phyloP scores from a whole-genome alignment of 257 asterid genomes.

The Catharanthus roseus region DNA sequence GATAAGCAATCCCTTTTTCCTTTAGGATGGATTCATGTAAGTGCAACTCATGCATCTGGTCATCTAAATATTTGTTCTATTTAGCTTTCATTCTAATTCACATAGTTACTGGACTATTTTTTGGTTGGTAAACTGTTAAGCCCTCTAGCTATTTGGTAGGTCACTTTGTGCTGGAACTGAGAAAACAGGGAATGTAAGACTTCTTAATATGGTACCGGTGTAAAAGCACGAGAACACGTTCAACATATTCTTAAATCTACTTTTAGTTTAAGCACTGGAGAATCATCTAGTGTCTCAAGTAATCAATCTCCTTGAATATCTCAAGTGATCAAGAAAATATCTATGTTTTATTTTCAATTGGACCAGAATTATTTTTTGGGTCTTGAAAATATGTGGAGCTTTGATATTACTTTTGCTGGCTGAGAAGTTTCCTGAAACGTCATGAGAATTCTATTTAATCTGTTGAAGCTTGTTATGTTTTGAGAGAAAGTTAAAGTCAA shows the following conservation, averaged over 20 bases:
- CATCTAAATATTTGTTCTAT: neutral
- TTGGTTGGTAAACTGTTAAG: neutral
- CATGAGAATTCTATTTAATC: neutral
- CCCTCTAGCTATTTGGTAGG: neutral
- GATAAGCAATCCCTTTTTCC: conserved; percentile 86
- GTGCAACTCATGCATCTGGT: conserved; percentile 16
- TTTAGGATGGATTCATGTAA: conserved; percentile 97
- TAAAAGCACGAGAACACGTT: neutral
- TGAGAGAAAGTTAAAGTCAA: neutral
- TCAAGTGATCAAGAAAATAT: neutral
- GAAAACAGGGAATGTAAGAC: neutral
- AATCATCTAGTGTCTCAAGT: neutral
- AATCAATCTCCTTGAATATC: neutral
- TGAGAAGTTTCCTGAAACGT: neutral
- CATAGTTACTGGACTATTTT: neutral
- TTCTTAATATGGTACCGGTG: neutral
- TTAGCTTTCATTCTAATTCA: neutral
- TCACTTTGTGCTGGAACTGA: neutral
- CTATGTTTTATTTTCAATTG: neutral
- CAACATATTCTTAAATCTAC: neutral
- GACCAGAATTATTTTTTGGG: neutral
- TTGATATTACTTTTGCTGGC: neutral
- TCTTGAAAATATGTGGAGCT: neutral
- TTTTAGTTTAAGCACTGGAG: neutral
- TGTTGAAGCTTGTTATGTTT: neutral